Evolutionary conservation across 805 yeast species (phyloP).

Genomic region (Cyberlindnera japonica): DNA sequence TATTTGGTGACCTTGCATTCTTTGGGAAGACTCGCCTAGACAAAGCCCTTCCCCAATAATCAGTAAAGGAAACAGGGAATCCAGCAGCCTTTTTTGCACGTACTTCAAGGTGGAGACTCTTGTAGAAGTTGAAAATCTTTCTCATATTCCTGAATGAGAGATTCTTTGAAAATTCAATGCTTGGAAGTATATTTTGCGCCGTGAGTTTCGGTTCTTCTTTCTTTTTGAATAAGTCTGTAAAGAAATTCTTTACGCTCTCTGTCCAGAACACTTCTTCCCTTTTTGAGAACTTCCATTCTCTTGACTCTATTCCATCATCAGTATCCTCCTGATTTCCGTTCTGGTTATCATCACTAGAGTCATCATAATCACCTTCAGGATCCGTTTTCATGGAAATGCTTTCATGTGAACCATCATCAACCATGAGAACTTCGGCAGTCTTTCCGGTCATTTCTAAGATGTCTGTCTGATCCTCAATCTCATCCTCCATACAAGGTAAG

Average conservation of each 20-base stretch:
- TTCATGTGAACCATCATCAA: too few species aligned
- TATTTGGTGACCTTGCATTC: conserved; percentile 32
- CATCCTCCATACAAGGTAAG: conserved; percentile 10
- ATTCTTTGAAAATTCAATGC: conserved; percentile 20
- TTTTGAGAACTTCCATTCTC: background rate
- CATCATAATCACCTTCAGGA: too few species aligned
- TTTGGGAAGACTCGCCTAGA: conserved; percentile 43
- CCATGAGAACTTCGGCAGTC: too few species aligned
- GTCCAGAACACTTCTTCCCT: conserved; percentile 22
- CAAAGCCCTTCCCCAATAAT: conserved; percentile 66
- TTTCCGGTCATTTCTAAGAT: background rate
- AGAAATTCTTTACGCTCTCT: conserved; percentile 22
- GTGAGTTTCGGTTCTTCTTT: conserved; percentile 19
- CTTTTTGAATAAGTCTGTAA: conserved; percentile 27
- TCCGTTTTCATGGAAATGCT: too few species aligned
- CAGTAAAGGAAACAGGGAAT: conserved; percentile 55
- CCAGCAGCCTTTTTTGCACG: conserved; percentile 50
- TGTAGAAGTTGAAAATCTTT: conserved; percentile 44
- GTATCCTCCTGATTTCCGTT: background rate
- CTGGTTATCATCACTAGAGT: too few species aligned
- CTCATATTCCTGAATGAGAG: conserved; percentile 29
- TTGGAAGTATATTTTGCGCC: conserved; percentile 17
- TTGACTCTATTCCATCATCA: background rate
- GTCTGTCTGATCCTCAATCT: conserved; percentile 7
- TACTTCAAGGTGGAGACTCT: conserved; percentile 50